Evolutionary conservation across 352 stramenopile species (phyloP).

Genomic region (Phytophthora syringae): DNA sequence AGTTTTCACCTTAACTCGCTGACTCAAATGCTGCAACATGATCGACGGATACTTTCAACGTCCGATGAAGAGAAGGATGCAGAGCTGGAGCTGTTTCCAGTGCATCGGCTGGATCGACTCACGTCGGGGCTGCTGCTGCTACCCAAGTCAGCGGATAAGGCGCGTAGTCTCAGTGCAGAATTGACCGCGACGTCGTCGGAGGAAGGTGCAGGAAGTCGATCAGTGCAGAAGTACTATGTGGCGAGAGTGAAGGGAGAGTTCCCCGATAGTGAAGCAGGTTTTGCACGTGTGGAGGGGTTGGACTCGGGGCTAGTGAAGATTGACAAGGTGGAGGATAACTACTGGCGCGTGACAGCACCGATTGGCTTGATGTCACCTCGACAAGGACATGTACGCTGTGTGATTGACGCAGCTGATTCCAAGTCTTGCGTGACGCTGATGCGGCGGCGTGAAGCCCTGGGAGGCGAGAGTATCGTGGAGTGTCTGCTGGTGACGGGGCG

Average conservation of each 20-base stretch:
- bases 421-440: constrained; percentile 57
- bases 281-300: constrained; percentile 19
- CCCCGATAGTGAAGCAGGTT: constrained; percentile 24
- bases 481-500: constrained; percentile 91
- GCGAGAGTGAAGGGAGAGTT: constrained; percentile 56
- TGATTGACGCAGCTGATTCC: constrained; percentile 27
- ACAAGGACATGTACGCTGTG: constrained; percentile 31
- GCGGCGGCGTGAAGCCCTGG: constrained; percentile 28
- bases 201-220: constrained; percentile 20
- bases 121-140: constrained; percentile 85
- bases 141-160: constrained; percentile 52
- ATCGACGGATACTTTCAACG: constrained; percentile 9
- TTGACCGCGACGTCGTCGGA: constrained; percentile 36
- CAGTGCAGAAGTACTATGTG: constrained; percentile 64
- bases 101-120: constrained; percentile 95
- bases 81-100: constrained; percentile 60
- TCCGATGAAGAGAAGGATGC: constrained; percentile 20
- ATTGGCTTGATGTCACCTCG: constrained; percentile 40
- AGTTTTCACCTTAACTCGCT: constrained; percentile 93
- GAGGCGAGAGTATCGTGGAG: constrained; percentile 80
- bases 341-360: constrained; percentile 49
- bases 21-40: constrained; percentile 48
- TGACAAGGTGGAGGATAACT: constrained; percentile 13
- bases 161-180: constrained; percentile 46
- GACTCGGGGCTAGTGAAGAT: constrained; percentile 25